Conservation (phyloP, 805 yeast genomes). For the Wickerhamiella brachini region DNA sequence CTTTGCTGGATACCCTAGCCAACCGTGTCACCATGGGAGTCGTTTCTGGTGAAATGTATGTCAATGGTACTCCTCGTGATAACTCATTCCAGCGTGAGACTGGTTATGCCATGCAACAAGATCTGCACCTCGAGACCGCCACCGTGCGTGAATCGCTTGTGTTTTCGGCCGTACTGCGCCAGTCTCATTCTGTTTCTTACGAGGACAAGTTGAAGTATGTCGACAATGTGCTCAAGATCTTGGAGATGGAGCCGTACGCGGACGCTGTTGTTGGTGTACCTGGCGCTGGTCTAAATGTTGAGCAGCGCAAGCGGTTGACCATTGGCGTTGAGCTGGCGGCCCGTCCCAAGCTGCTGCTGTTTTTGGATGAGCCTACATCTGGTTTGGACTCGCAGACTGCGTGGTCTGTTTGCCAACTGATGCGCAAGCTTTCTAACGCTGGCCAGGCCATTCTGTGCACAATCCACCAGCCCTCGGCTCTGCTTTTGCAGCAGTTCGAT, state of each 20-base stretch:
- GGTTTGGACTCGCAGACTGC: conserved; percentile 51
- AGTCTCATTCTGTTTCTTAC: conserved; percentile 41
- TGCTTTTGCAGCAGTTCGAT: conserved; percentile 53
- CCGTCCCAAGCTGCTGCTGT: conserved; percentile 46
- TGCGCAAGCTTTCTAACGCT: conserved; percentile 52
- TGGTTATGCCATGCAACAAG: conserved; percentile 75
- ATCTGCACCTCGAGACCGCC: conserved; percentile 51
- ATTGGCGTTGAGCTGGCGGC: conserved; percentile 64
- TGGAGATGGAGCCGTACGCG: conserved; percentile 57
- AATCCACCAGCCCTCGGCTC: conserved; percentile 67
- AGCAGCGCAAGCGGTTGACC: conserved; percentile 52
- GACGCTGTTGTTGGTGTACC: conserved; percentile 71
- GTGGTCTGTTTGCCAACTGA: conserved; percentile 56
- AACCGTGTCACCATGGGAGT: conserved; percentile 60
- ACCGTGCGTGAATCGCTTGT: conserved; percentile 64
- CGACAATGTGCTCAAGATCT: conserved; percentile 48
- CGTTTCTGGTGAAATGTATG: conserved; percentile 57
- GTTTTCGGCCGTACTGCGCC: conserved; percentile 62
- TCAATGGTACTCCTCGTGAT: conserved; percentile 52
- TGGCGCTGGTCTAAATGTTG: conserved; percentile 60
- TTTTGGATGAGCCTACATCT: conserved; percentile 61
- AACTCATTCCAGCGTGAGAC: conserved; percentile 60
- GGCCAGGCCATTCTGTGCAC: conserved; percentile 70
- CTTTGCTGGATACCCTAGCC: conserved; percentile 57
- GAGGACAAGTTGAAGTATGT: conserved; percentile 54